These are phyloP conservation scores for Rugonectria rugulosa DNA, from an alignment of 2,329 filamentous ascomycete genomes.

Conservation along the genomic window DNA sequence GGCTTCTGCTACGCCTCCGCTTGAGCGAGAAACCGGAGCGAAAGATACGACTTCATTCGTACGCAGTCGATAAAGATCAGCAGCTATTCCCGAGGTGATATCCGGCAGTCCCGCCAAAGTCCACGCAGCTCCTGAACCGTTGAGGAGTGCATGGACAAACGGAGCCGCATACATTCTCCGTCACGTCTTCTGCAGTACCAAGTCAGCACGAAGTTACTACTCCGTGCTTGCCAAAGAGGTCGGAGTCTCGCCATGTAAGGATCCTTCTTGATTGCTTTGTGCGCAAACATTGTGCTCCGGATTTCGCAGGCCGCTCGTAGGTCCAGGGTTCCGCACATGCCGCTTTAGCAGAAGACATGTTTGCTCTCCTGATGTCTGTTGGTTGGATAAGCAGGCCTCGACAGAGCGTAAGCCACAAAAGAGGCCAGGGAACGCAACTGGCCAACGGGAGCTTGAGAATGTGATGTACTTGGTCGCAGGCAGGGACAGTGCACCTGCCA, in stretches of 20 bases:
- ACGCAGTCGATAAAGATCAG: neutral
- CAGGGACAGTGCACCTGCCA: neutral
- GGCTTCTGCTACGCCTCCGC: slow-evolving; percentile 6
- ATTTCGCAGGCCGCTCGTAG: too few relatives aligned
- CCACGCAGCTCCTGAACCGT: neutral
- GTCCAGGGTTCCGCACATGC: neutral
- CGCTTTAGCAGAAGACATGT: slow-evolving; percentile 3
- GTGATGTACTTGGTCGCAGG: neutral
- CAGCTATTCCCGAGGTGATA: neutral
- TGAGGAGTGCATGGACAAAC: neutral
- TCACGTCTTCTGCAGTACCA: neutral
- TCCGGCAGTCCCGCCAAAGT: neutral
- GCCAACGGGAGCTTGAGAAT: neutral
- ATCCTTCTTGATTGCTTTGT: too few relatives aligned
- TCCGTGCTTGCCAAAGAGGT: too few relatives aligned
- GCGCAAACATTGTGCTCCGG: too few relatives aligned
- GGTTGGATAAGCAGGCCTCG: slow-evolving; percentile 7
- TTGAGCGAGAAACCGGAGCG: neutral
- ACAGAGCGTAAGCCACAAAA: slow-evolving; percentile 6
- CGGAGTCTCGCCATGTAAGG: too few relatives aligned
- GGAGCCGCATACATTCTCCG: neutral
- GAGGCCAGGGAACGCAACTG: neutral
- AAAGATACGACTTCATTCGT: neutral
- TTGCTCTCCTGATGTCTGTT: neutral
- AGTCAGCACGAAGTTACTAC: too few relatives aligned